Percentiles rank a stretch among this genome's conserved stretches.
Conservation (phyloP, 495 filamentous ascomycete genomes). For the Acidiella bohemica region DNA sequence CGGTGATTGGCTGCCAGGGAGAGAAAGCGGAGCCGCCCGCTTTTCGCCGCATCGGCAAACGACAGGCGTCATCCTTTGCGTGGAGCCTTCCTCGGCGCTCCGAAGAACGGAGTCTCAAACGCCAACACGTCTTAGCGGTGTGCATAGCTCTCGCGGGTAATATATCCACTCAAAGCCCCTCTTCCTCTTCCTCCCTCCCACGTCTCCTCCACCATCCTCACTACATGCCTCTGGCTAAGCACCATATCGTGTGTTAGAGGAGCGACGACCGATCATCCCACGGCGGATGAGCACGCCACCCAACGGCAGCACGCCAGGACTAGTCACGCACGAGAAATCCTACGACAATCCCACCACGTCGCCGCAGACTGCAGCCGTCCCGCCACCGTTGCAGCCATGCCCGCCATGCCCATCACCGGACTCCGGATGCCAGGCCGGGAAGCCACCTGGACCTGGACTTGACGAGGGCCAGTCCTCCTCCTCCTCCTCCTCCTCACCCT, state of each 20-base stretch:
- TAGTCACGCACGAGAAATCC: constrained; percentile 11
- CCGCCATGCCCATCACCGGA: constrained; percentile 11
- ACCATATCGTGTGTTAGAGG: neutral
- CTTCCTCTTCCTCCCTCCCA: neutral
- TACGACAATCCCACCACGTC: constrained; percentile 4
- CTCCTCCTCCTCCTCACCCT: too few species aligned
- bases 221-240: neutral
- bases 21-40: neutral
- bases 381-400: constrained; percentile 13
- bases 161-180: neutral
- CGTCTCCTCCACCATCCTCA: neutral
- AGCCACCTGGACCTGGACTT: constrained; percentile 2
- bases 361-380: constrained; percentile 5
- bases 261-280: neutral
- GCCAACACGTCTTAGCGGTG: too few species aligned
- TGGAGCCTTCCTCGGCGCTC: too few species aligned
- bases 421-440: constrained; percentile 12
- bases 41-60: neutral
- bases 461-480: too few species aligned
- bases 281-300: constrained; percentile 23
- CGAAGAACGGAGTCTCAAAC: neutral
- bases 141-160: neutral
- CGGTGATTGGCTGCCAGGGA: too few species aligned
- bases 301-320: constrained; percentile 34
- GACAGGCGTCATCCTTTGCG: neutral